Base-by-base conservation (phyloP, 257 asterid genomes). In the Rhazya stricta region DNA sequence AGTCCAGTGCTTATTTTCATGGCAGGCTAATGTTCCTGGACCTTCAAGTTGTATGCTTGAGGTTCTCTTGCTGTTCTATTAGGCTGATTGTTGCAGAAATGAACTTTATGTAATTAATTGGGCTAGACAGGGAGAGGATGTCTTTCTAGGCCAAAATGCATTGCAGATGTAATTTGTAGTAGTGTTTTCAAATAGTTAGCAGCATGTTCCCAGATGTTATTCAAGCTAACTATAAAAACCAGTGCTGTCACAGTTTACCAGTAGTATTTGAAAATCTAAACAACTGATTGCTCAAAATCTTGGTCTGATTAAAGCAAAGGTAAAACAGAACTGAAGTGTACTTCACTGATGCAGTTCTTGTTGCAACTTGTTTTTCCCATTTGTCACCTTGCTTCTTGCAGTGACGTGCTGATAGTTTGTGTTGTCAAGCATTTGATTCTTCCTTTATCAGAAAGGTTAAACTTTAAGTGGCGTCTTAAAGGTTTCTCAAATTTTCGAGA, bases 1-100 rank as follows among this genome's bases (percentile, higher is more conserved):
- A n/a, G 67, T 21, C 37, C 45, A 2, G 58, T 23, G 56, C 29
- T 74, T 74, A 45, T 74, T 43, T 23, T 25, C 77, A 45, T 41
- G 41, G 13, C 27, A 34, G 46, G 13, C 23, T 36, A 23, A 67
- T 13, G 9, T 74, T 63, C 56, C 72, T 8, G 37, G 65, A 75
- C 0, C 54, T 54, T 41, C 67, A 19, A 36, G 12, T 42, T 41
- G 27, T 63, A 23, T 19, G 27, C 50, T 71, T 27, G 3, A 27
- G 18, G 29, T 42, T 34, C 30, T 66, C 60, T 23, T 68, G 18
- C 74, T 69, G 11, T n/a, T 5, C 23, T 21, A n/a, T 66, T 66
- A 50, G 32, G 27, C 66, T 15, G 68, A 50, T 41, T 50, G 30
- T 41, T 50, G 30, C 9, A 10, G 43, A 50, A 62, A 57, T 58